Percentiles rank a stretch among this genome's conserved stretches.
Evolutionary conservation across 2,329 filamentous ascomycete genomes (phyloP).

Genomic region (Stemphylium vesicarium): DNA sequence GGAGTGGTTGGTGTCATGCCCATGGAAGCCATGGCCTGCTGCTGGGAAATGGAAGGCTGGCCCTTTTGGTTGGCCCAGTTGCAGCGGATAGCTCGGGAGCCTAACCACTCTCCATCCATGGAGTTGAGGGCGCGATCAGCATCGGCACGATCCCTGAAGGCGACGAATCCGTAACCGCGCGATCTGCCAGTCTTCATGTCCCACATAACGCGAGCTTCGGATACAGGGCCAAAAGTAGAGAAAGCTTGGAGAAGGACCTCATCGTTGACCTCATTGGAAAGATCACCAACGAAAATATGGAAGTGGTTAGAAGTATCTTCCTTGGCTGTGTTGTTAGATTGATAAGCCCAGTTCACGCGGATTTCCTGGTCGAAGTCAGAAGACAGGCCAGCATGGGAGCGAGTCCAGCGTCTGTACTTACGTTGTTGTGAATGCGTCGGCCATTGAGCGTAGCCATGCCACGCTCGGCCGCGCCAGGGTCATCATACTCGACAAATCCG

Average conservation of each 20-base stretch:
- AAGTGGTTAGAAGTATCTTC: conserved; percentile 98
- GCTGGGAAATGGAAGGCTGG: conserved; percentile 97
- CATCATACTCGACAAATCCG: conserved; percentile 98
- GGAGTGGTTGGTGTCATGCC: conserved; percentile 97
- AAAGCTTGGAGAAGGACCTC: conserved; percentile 93
- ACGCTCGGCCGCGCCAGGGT: conserved; percentile 92
- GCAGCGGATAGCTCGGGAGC: conserved; percentile 96
- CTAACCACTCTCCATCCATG: conserved; percentile 99
- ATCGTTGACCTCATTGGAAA: conserved; percentile 98
- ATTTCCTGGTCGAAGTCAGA: conserved; percentile 74
- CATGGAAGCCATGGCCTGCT: conserved; percentile 96
- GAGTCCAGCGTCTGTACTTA: conserved; percentile 57
- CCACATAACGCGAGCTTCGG: conserved; percentile 99
- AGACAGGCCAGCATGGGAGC: conserved; percentile 9
- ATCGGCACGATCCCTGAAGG: conserved; percentile 90
- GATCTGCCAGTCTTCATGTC: conserved; percentile 99
- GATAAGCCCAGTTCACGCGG: conserved; percentile 98
- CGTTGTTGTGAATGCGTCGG: conserved; percentile 91
- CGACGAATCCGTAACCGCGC: conserved; percentile 96
- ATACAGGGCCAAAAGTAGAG: conserved; percentile 92
- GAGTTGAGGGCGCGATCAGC: conserved; percentile 95
- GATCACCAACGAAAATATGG: conserved; percentile 97
- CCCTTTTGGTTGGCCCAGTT: conserved; percentile 99
- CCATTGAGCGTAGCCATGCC: conserved; percentile 98
- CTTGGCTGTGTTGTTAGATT: conserved; percentile 91